phyloP scores from a whole-genome alignment of 495 filamentous ascomycete genomes.

The Choiromyces venosus region DNA sequence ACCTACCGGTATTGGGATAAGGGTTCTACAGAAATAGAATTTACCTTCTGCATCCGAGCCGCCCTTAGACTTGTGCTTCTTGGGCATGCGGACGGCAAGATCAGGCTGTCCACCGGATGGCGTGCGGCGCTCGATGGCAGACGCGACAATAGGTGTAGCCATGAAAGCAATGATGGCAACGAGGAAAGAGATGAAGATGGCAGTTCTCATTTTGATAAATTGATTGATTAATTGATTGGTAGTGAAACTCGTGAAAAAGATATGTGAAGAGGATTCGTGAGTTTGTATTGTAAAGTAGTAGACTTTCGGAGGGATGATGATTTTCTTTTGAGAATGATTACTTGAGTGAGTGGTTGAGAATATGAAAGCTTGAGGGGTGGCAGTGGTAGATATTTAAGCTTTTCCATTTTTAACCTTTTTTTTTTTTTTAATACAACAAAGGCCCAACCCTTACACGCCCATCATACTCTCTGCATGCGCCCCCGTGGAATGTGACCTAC shows the following conservation, averaged over 20 bases:
- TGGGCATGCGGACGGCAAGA: neutral
- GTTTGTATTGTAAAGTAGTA: neutral
- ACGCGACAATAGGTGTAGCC: neutral
- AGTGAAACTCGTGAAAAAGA: neutral
- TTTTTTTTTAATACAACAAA: neutral
- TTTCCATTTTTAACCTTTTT: neutral
- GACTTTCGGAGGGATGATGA: neutral
- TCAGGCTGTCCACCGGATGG: neutral
- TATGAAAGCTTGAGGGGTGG: neutral
- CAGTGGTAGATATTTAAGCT: neutral
- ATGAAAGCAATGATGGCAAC: neutral
- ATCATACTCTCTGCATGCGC: neutral
- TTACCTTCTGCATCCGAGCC: neutral
- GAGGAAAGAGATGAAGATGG: neutral
- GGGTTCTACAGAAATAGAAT: neutral
- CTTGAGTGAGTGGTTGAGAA: neutral
- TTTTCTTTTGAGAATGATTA: neutral
- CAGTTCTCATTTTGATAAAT: neutral
- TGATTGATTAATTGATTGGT: neutral
- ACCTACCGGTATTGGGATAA: neutral
- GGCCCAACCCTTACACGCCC: neutral
- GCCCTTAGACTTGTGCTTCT: neutral
- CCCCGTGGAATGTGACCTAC: neutral
- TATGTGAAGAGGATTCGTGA: neutral
- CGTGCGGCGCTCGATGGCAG: neutral